phyloP scores from a whole-genome alignment of 176 grass and related monocot genomes.

The Neostapfia colusana region DNA sequence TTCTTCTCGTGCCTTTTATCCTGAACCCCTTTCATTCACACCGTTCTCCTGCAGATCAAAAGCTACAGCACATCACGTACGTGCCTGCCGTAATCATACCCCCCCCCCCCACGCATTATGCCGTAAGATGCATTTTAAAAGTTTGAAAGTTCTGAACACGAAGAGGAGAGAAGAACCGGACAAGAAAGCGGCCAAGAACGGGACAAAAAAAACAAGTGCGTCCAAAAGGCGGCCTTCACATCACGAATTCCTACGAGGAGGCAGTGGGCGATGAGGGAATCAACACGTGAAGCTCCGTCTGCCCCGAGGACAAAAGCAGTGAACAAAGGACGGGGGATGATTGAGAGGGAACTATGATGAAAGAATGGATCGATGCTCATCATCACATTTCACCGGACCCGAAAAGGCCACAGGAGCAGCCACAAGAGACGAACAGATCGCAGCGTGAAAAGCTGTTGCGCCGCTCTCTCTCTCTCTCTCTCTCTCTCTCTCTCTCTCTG shows the following conservation, averaged over 20 bases:
- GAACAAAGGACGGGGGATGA: neutral
- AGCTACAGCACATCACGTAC: neutral
- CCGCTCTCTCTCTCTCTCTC: no score
- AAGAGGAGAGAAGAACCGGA: neutral
- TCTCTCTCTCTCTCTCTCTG: no score
- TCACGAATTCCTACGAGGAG: slow-evolving; percentile 19
- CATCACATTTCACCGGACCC: slow-evolving; percentile 20
- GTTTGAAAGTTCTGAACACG: slow-evolving; percentile 24
- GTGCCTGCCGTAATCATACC: slow-evolving; percentile 1
- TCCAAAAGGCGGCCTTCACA: slow-evolving; percentile 27
- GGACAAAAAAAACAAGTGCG: slow-evolving; percentile 40
- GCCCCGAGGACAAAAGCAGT: slow-evolving; percentile 18
- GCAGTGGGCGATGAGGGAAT: neutral
- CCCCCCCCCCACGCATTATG: neutral
- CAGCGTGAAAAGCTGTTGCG: slow-evolving; percentile 29
- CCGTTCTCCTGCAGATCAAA: slow-evolving; percentile 29
- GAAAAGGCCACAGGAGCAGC: slow-evolving; percentile 21
- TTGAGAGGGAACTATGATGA: neutral
- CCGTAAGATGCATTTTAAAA: slow-evolving; percentile 10
- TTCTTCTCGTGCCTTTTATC: slow-evolving; percentile 54
- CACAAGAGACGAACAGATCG: neutral
- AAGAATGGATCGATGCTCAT: slow-evolving; percentile 18
- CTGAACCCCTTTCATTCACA: slow-evolving; percentile 59
- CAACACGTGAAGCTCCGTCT: slow-evolving; percentile 43
- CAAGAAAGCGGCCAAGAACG: slow-evolving; percentile 28